Evolutionary conservation across 83 land plant species (phyloP).

Genomic region (Isoetes engelmannii): DNA sequence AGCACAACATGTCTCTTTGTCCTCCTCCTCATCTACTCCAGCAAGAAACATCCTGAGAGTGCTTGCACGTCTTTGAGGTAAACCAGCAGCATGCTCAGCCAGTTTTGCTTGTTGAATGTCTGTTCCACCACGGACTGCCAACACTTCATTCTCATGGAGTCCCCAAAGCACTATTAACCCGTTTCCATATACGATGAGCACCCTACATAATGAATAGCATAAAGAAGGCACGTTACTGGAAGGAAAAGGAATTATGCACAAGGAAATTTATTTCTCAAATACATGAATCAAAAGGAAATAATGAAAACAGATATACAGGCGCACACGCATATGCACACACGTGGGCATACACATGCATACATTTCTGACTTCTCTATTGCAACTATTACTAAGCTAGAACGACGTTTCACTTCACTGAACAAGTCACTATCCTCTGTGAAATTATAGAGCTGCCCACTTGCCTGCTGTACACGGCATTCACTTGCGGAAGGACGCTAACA

Average conservation of each 20-base stretch:
- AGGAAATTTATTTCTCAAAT: background rate
- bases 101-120: slow-evolving; percentile 35
- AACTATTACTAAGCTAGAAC: too few relatives aligned
- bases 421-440: too few relatives aligned
- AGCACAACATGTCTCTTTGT: slow-evolving; percentile 57
- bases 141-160: slow-evolving; percentile 27
- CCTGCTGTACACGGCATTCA: slow-evolving; percentile 43
- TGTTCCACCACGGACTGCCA: slow-evolving; percentile 36
- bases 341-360: too few relatives aligned
- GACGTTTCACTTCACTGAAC: too few relatives aligned
- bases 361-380: too few relatives aligned
- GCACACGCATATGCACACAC: too few relatives aligned
- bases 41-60: background rate
- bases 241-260: background rate
- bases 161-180: slow-evolving; percentile 64
- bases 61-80: slow-evolving; percentile 5
- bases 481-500: slow-evolving; percentile 54
- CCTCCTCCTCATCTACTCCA: slow-evolving; percentile 30
- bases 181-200: slow-evolving; percentile 51
- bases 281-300: too few relatives aligned
- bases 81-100: slow-evolving; percentile 9
- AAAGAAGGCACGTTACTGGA: background rate
- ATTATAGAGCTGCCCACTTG: background rate
- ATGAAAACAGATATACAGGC: too few relatives aligned
- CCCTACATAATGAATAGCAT: slow-evolving; percentile 33